These are phyloP conservation scores for Ottelia alismoides DNA, from an alignment of 106 monocot species.

Conservation along the genomic window DNA sequence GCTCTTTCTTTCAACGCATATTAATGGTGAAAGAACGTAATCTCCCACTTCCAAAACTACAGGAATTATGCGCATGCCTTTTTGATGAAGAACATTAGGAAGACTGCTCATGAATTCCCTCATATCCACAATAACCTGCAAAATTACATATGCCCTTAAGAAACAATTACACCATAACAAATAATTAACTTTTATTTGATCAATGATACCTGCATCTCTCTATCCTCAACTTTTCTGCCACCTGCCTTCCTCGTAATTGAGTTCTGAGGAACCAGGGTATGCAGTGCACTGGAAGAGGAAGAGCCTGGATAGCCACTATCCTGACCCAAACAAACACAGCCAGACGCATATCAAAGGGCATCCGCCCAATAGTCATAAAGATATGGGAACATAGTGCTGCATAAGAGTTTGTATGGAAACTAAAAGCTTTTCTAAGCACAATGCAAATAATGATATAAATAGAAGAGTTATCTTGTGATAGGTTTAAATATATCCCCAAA, in stretches of 20 bases:
- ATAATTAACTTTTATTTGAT: not conserved
- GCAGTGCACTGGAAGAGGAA: constrained; percentile 28
- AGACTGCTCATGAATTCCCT: constrained; percentile 99
- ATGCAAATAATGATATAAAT: too few relatives aligned
- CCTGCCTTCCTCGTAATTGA: constrained; percentile 89
- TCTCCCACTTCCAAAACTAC: constrained; percentile 90
- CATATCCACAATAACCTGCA: constrained; percentile 96
- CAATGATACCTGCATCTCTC: constrained; percentile 73
- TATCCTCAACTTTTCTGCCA: constrained; percentile 61
- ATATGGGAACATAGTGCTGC: too few relatives aligned
- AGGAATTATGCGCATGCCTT: constrained; percentile 83
- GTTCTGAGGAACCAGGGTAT: constrained; percentile 37
- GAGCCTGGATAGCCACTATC: constrained; percentile 53
- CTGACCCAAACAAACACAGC: too few relatives aligned
- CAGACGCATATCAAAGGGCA: too few relatives aligned
- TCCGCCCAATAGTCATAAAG: too few relatives aligned
- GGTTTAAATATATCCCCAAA: too few relatives aligned
- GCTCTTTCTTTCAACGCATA: constrained; percentile 99
- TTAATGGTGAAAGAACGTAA: constrained; percentile 86
- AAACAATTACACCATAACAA: not conserved
- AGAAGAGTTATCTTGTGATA: too few relatives aligned
- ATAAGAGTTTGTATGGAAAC: too few relatives aligned
- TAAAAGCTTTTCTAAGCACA: too few relatives aligned
- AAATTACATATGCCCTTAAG: too few relatives aligned
- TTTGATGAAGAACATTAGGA: constrained; percentile 96